Percentiles rank a stretch among this genome's conserved stretches.
Conservation (phyloP, 2,329 filamentous ascomycete genomes). For the Neurospora sp. region DNA sequence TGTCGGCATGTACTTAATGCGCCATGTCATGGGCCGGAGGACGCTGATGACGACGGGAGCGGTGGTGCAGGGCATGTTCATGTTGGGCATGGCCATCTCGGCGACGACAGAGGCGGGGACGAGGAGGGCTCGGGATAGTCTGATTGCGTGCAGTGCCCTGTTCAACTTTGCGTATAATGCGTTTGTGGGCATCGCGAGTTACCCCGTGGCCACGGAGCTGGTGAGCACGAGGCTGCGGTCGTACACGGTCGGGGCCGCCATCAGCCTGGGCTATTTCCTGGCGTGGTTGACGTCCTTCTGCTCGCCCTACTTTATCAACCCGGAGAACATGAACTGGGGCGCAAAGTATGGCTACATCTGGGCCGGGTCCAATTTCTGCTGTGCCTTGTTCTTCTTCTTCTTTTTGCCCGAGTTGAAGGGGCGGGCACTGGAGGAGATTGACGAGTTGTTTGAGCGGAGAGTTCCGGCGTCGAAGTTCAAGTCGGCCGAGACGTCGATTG, state of each 20-base stretch:
- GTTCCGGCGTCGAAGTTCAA: slow-evolving; percentile 22
- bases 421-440: slow-evolving; percentile 23
- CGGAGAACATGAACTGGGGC: slow-evolving; percentile 21
- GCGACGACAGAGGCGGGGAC: slow-evolving; percentile 20
- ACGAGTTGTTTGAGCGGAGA: slow-evolving; percentile 22
- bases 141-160: slow-evolving; percentile 26
- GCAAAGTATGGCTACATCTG: slow-evolving; percentile 35
- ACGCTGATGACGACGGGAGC: slow-evolving; percentile 37
- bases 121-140: slow-evolving; percentile 20
- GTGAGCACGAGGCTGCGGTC: slow-evolving; percentile 33
- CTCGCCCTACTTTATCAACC: slow-evolving; percentile 37
- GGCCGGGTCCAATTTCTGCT: slow-evolving; percentile 23
- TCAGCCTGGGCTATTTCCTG: slow-evolving; percentile 36
- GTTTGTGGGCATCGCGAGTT: slow-evolving; percentile 30
- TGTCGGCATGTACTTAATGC: slow-evolving; percentile 37
- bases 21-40: slow-evolving; percentile 34
- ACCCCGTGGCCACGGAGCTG: slow-evolving; percentile 32
- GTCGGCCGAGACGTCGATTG: slow-evolving; percentile 18
- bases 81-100: slow-evolving; percentile 33
- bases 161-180: slow-evolving; percentile 28
- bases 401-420: slow-evolving; percentile 23
- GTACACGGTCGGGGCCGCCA: slow-evolving; percentile 39
- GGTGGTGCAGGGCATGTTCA: slow-evolving; percentile 30
- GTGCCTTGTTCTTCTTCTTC: slow-evolving; percentile 23
- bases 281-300: slow-evolving; percentile 36